Evolutionary conservation across 2,329 filamentous ascomycete genomes (phyloP).

Genomic region (Fusarium clavum): DNA sequence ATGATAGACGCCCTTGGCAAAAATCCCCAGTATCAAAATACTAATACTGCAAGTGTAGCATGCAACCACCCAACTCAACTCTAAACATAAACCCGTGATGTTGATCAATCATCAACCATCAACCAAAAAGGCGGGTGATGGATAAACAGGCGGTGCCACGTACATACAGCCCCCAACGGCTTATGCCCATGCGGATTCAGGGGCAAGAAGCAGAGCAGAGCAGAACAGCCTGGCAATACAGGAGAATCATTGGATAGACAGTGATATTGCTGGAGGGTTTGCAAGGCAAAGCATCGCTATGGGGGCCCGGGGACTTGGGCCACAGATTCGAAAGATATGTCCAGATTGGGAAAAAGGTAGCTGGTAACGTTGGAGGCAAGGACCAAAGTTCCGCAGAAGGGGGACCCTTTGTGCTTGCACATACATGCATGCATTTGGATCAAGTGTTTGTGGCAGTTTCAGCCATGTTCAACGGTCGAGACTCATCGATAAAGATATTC

Average conservation of each 20-base stretch:
- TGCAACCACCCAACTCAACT: conserved; percentile 23
- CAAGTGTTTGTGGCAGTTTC: conserved; percentile 23
- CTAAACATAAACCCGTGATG: conserved; percentile 11
- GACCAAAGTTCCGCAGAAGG: conserved; percentile 31
- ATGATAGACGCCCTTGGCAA: neutral
- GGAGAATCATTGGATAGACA: conserved; percentile 18
- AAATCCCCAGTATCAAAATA: conserved; percentile 6
- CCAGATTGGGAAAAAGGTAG: conserved; percentile 27
- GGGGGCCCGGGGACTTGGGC: conserved; percentile 26
- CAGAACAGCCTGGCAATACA: conserved; percentile 39
- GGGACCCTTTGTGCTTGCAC: conserved; percentile 32
- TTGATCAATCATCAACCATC: conserved; percentile 35
- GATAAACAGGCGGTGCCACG: conserved; percentile 40
- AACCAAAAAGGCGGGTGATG: conserved; percentile 28
- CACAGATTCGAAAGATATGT: conserved; percentile 40
- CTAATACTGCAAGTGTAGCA: conserved; percentile 5
- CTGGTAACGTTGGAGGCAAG: neutral
- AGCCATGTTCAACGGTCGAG: conserved; percentile 22
- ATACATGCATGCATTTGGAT: neutral
- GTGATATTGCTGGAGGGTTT: conserved; percentile 6
- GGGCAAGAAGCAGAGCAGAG: conserved; percentile 21
- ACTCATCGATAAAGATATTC: conserved; percentile 1
- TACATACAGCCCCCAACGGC: conserved; percentile 22
- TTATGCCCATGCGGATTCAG: conserved; percentile 26
- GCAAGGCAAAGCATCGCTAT: conserved; percentile 30